Conservation (phyloP, 495 filamentous ascomycete species). For the Tirmania nivea region DNA sequence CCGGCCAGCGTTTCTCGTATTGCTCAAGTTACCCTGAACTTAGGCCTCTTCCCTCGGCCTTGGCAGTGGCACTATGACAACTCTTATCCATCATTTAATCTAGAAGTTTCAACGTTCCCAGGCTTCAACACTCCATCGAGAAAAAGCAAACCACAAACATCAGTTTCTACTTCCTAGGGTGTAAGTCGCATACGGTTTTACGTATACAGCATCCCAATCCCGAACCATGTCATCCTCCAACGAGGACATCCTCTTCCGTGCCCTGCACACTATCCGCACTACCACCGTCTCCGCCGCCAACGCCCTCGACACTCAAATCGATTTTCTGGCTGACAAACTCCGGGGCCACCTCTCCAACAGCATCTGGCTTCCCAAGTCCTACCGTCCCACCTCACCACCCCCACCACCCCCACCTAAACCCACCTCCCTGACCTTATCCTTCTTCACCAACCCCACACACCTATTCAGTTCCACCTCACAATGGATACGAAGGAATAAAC, state of each 20-base stretch:
- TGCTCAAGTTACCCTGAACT: too few relatives aligned
- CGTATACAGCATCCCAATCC: too few relatives aligned
- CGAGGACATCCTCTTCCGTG: background rate
- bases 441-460: constrained; percentile 34
- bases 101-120: too few relatives aligned
- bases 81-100: too few relatives aligned
- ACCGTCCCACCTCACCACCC: constrained; percentile 34
- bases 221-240: too few relatives aligned
- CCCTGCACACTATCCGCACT: background rate
- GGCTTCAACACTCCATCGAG: too few relatives aligned
- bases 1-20: too few relatives aligned
- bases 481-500: constrained; percentile 39
- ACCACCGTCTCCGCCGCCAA: constrained; percentile 42
- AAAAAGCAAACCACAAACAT: too few relatives aligned
- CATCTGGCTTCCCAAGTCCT: constrained; percentile 46
- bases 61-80: too few relatives aligned
- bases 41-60: too few relatives aligned
- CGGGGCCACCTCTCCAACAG: constrained; percentile 40
- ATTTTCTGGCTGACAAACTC: constrained; percentile 39
- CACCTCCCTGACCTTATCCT: constrained; percentile 41
- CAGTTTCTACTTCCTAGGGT: too few relatives aligned
- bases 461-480: constrained; percentile 8
- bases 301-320: constrained; percentile 54
- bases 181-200: too few relatives aligned
- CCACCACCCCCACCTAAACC: constrained; percentile 25